Evolutionary conservation across 768 basidiomycete species (phyloP), one percentile per base, ranked within the genome.

Genomic region (Neoboletus brunneissimus): DNA sequence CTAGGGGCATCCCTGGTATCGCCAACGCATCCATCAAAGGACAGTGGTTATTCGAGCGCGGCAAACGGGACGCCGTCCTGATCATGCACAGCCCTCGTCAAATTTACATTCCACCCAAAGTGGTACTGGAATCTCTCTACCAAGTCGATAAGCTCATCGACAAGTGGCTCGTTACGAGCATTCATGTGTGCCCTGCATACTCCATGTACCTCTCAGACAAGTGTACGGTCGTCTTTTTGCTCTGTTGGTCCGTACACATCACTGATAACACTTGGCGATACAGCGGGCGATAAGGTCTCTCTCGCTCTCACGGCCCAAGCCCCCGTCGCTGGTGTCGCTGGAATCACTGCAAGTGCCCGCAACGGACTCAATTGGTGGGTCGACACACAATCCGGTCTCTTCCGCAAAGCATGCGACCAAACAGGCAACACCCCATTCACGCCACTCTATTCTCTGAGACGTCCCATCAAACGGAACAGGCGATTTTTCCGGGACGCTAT

Each of bases 171-270:
- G 72, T 75, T 43, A 76, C 73, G 0, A 66, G 58, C 37, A 59
- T 65, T 11, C 53, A 72, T 25, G 48, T 64, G 0, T 76, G 73
- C 34, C 62, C 67, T 15, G 74, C 72, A 0, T 67, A 66, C 46
- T 66, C 65, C n/a, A 66, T 74, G 64, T 76, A 70, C 35, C 55
- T 70, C 20, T 70, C 70, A 12, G 59, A 70, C 44, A 68, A 62
- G 45, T 53, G 64, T 70, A 53, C 15, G 57, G 0, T 20, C 5
- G 3, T 18, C 2, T 9, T 35, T 48, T 48, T 22, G 4, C 15
- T 38, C 18, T 25, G 0, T 18, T 23, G 2, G 18, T 7, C 20
- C 5, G 3, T 4, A 5, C 6, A 8, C 25, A 2, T 32, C 3
- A 13, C 32, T 61, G 13, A 59, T 16, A 11, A 20, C 10, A 2